Evolutionary conservation across 208 protist species (phyloP).

Genomic region (Vickermania spadyakhi): DNA sequence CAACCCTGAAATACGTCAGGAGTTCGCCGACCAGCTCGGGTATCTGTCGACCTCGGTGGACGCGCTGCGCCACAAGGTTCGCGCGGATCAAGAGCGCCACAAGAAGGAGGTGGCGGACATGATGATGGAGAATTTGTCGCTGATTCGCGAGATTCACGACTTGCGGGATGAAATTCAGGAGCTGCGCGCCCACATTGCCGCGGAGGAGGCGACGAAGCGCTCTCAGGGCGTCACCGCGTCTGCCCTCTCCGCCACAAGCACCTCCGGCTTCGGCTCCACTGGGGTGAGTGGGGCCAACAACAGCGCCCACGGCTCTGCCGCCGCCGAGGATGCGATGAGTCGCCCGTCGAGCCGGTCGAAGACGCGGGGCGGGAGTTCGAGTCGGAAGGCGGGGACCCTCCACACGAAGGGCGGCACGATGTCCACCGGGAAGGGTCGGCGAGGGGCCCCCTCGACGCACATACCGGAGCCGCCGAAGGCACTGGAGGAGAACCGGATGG

Average conservation of each 20-base stretch:
- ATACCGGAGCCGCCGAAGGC: conserved; percentile 28
- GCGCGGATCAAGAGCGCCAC: conserved; percentile 86
- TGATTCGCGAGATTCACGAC: conserved; percentile 94
- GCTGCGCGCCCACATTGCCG: conserved; percentile 46
- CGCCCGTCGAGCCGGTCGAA: neutral
- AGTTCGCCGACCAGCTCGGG: conserved; percentile 89
- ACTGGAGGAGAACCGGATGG: conserved; percentile 73
- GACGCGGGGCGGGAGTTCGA: neutral
- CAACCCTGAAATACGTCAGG: conserved; percentile 67
- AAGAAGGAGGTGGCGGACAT: conserved; percentile 83
- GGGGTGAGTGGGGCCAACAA: conserved; percentile 2
- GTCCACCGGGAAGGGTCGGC: neutral
- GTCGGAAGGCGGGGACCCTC: neutral
- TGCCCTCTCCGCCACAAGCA: neutral
- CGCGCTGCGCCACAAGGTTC: conserved; percentile 85
- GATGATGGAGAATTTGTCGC: conserved; percentile 93
- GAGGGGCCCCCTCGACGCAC: conserved; percentile 1
- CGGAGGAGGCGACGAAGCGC: conserved; percentile 33
- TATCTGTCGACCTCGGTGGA: conserved; percentile 91
- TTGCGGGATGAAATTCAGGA: conserved; percentile 86
- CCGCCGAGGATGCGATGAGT: neutral
- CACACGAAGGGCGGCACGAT: neutral
- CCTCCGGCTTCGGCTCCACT: neutral
- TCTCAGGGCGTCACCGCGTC: conserved; percentile 1
- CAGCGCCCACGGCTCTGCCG: neutral